Conservation (phyloP, 805 yeast genomes). For the Ogataea philodendri region DNA sequence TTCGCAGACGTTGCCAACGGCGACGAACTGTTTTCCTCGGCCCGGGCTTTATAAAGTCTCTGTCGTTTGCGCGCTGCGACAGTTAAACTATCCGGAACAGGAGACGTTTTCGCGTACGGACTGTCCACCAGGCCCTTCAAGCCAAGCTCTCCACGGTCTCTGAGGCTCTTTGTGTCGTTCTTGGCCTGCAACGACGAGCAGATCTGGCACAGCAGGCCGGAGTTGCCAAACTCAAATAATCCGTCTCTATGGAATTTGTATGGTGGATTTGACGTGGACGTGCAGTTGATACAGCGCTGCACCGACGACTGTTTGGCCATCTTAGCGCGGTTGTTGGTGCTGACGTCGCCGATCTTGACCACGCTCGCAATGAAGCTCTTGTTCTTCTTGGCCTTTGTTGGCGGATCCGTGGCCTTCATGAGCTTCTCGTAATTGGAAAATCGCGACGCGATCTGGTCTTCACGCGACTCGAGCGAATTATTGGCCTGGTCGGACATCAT, state of each 20-base stretch:
- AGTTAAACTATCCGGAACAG: conserved; percentile 6
- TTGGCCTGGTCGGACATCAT: conserved; percentile 27
- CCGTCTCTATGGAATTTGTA: conserved; percentile 35
- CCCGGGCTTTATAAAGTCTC: conserved; percentile 8
- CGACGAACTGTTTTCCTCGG: conserved; percentile 16
- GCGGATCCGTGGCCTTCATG: conserved; percentile 24
- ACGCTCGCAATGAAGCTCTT: conserved; percentile 33
- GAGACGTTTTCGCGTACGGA: conserved; percentile 25
- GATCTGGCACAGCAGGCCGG: conserved; percentile 33
- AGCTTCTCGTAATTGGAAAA: conserved; percentile 32
- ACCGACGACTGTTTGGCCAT: conserved; percentile 9
- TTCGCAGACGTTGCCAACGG: conserved; percentile 15
- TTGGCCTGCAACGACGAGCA: conserved; percentile 29
- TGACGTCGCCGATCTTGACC: conserved; percentile 32
- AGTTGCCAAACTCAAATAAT: conserved; percentile 35
- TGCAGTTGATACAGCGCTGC: conserved; percentile 34
- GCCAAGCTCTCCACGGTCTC: conserved; percentile 35
- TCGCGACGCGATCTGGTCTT: conserved; percentile 30
- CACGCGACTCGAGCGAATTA: conserved; percentile 25
- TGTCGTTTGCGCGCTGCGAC: conserved; percentile 17
- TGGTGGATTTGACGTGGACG: conserved; percentile 30
- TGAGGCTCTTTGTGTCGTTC: conserved; percentile 24
- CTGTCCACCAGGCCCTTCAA: conserved; percentile 33
- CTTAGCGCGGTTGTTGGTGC: conserved; percentile 17
- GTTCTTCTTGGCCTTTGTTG: conserved; percentile 32